Evolutionary conservation across 331 rosid genomes (phyloP), one percentile per base, ranked within the genome.

Genomic region (Ulmus americana): DNA sequence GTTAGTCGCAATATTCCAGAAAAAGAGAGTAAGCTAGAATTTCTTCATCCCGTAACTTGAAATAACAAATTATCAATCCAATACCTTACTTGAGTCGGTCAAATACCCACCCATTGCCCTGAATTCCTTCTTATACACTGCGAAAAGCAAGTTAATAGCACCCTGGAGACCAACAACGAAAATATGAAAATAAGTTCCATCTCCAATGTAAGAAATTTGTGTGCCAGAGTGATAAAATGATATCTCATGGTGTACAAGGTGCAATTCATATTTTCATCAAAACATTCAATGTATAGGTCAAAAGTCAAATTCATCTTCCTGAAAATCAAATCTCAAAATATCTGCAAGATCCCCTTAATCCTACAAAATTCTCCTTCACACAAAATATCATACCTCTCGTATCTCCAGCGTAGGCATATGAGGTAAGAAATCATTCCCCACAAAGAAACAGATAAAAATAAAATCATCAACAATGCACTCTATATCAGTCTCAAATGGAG

Each of bases 391-490:
- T 63, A 94, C 99, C 97, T 94, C 99, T 14, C 99, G 95, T 59
- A 94, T 90, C 84, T 94, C 99, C 46, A 94, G 66, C 1, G 99
- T 94, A 28, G 99, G 97, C 99, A 94, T 90, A 70, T 94, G 99
- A 5, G 99, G 99, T 60, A 94, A 84, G 78, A 94, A 94, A 81
- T 94, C 99, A 60, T 94, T 94, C 65, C 99, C 99, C 55, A 94
- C 97, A 38, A 94, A 94, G 72, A 94, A 94, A 63, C 99, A 94
- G 16, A 94, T 82, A 77, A 94, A 94, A 77, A 94, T 88, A 71
- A 94, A 94, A 72, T 94, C 99, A 79, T 94, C 99, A 75, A 87
- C 88, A 57, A 94, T 79, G 76, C 95, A 65, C 79, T 94, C 99
- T 49, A 87, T 69, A 78, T 90, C 91, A 55, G 84, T 75, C 83